Base-by-base conservation (phyloP, 176 grass and related monocot species). In the Secale cereale region DNA sequence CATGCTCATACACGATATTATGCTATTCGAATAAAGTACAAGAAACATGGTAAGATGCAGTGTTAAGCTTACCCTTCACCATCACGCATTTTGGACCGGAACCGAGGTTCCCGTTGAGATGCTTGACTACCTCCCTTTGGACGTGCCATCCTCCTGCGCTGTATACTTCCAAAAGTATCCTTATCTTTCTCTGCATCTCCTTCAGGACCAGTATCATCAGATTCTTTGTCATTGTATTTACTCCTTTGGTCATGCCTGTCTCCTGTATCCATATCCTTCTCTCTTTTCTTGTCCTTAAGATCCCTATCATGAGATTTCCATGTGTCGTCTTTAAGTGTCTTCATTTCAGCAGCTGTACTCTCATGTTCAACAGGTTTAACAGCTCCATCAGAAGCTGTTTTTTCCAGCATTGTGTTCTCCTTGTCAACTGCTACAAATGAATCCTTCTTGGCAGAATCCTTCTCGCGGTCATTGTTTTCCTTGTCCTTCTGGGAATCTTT, bases 101-200 rank as follows among this genome's bases (percentile, higher is more conserved):
- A 90, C 39, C 91, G 86, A 64, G 87, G 89, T 76, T 98, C 93
- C 43, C 83, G 87, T 65, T 94, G 93, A 59, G 93, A 70, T 48
- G 81, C 70, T 87, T 95, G 91, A 82, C 89, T 68, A 81, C 85
- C 88, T 36, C 83, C 92, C 71, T 89, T 94, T 29, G 95, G 59
- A 36, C 87, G 80, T 9, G 86, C 65, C 85, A 94, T 86, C 41
- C 89, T 92, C 85, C 77, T 88, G 36, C 89, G 78, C 64, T 94
- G 93, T 22, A 90, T 74, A 82, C 81, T 90, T 85, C 89, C 87
- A 87, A 93, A 95, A 61, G 32, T 78, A 70, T 95, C 93, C 78
- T 98, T 93, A 41, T 95, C 93, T 82, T 98, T 98, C 62, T 98
- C 96, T 57, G 67, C 72, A 87, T 95, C 96, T 22, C 80, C 93